Evolutionary conservation across 257 asterid genomes (phyloP), one percentile per base, ranked within the genome.

Genomic region (Cruciata laevipes): DNA sequence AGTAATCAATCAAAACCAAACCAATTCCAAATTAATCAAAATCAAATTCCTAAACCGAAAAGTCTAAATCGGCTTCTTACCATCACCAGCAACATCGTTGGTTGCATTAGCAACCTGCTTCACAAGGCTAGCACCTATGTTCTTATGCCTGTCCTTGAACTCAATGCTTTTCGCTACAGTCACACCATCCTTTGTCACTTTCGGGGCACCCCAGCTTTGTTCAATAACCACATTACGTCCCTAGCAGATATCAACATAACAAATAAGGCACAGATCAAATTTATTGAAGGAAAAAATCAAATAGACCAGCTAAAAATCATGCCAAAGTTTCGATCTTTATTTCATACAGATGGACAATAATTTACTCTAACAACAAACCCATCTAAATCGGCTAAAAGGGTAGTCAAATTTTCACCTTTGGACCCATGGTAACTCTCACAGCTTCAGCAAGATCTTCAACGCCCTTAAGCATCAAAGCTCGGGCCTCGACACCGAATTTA

Each of bases 71-170:
- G 56, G 70, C 96, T 79, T 70, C 96, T 79, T 70, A 93, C 99
- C 99, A 85, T 93, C 99, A 64, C 99, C 99, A 62, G 99, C 99
- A 63, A 66, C 96, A 73, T 90, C 97, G 37, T 93, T 93, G 2
- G 99, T 93, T n/a, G 99, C 97, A 86, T 90, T 93, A 0, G 99
- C 99, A 61, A 93, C 99, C 85, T 90, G 97, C 55, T 93, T 93
- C 16, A 93, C 99, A 13, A 93, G 95, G 85, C 97, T 90, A 3
- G 99, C 99, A 51, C 99, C 99, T 63, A 93, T 79, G 64, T 93
- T 93, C 83, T 86, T 90, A 44, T 86, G 83, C 66, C 73, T 93
- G 82, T 93, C 95, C 82, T 88, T 93, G 71, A 93, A 93, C 38
- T 93, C 97, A 75, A 93, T 84, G 80, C 96, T 93, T 75, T 93